Base-by-base conservation (phyloP, 331 rosid genomes). In the Saraca asoca region DNA sequence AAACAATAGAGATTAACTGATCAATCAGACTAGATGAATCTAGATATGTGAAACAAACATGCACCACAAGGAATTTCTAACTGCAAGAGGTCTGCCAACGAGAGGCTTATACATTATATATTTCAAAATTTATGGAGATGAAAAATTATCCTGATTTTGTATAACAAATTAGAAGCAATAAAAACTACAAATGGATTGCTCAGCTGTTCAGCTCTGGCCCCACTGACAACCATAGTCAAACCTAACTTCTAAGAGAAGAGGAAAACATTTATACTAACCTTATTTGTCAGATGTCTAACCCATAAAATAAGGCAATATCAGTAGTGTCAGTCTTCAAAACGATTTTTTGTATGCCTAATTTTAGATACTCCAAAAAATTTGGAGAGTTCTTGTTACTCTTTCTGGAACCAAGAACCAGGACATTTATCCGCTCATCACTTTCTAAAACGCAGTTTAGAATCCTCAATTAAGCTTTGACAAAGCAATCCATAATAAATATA, bases 1-100 rank as follows among this genome's bases (percentile, higher is more conserved):
- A 50, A 65, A 87, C 50, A 62, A 69, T 71, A 61, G 42, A 78
- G 45, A 69, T 20, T 55, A 55, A 58, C 72, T 34, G 77, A 69
- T 77, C 72, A 75, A 59, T 16, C 7, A 17, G 31, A 45, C 43
- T 34, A 16, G 45, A 39, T 3, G 45, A 64, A 75, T 51, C 31
- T 24, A 52, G 41, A 74, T 24, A 62, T 51, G 56, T 38, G 51
- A 46, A 59, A 51, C 33, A 50, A 61, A 58, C 35, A 71, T 24
- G 71, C 44, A 75, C 12, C 57, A 62, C 42, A 62, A 39, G 62
- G 7, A 67, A 50, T 69, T 18, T 46, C 58, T 44, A 9, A 18
- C 19, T 68, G 55, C 50, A 31, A 7, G 24, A 49, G 39, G 49
- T 34, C 52, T 12, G 37, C 34, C 46, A 48, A 54, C 74, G 19